Evolutionary conservation across 2,329 filamentous ascomycete genomes (phyloP).

Genomic region (Sporothrix sp.): DNA sequence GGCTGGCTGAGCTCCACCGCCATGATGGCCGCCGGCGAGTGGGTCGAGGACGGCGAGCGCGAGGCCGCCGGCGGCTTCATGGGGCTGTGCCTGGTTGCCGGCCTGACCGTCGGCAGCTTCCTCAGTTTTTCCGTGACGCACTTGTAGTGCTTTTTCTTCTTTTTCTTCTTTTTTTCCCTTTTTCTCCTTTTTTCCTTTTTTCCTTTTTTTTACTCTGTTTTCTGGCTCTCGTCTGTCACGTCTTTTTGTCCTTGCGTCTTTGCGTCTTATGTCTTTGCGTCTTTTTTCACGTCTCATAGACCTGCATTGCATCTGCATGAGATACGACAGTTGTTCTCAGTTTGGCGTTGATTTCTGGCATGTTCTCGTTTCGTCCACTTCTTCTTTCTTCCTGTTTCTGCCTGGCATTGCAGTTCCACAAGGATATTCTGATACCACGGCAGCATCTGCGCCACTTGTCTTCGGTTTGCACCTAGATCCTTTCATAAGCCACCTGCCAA

Average conservation of each 20-base stretch:
- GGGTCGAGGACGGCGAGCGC: constrained; percentile 71
- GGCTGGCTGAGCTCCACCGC: constrained; percentile 78
- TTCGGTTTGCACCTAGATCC: not conserved
- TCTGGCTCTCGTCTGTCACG: not conserved
- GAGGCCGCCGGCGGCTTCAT: constrained; percentile 92
- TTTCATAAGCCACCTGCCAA: no score
- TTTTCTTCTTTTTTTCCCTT: not conserved
- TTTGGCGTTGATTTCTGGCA: no score
- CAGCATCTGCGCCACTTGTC: not conserved
- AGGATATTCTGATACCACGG: constrained; percentile 1
- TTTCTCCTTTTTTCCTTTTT: not conserved
- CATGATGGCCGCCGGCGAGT: constrained; percentile 83
- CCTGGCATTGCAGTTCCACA: not conserved
- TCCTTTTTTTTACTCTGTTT: not conserved
- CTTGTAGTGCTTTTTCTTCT: not conserved
- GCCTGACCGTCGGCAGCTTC: constrained; percentile 75
- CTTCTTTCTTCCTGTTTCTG: not conserved
- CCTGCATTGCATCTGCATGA: not conserved
- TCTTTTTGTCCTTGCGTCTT: not conserved
- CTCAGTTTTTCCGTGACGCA: constrained; percentile 68
- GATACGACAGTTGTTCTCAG: no score
- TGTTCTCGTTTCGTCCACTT: not conserved
- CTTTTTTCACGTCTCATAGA: not conserved
- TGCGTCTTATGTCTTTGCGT: no score
- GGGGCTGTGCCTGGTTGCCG: constrained; percentile 79